Conservation (phyloP, 192 early-diverging fungal species). For the Cladochytrium replicatum region DNA sequence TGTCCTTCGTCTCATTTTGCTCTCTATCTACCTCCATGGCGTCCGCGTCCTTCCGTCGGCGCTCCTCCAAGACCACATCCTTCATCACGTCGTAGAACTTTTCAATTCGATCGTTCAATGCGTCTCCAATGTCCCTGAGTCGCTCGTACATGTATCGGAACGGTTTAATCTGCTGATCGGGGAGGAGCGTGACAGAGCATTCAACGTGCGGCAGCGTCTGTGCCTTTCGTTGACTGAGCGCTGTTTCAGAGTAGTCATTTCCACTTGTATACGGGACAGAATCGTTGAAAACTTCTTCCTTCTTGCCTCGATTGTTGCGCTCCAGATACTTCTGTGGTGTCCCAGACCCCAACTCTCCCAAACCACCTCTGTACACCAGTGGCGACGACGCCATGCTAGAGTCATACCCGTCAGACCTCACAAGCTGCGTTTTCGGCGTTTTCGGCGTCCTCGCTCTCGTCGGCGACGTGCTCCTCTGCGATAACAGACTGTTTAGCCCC, state of each 20-base stretch:
- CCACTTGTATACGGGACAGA: constrained; percentile 33
- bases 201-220: not conserved
- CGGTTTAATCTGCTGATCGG: constrained; percentile 36
- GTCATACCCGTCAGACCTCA: constrained; percentile 3
- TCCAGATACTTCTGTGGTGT: constrained; percentile 27
- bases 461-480: constrained; percentile 3
- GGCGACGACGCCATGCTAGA: constrained; percentile 5
- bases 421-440: constrained; percentile 9
- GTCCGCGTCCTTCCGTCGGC: constrained; percentile 7
- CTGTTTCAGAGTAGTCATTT: not conserved
- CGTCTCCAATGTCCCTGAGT: constrained; percentile 52
- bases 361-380: not conserved
- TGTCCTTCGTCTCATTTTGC: not conserved
- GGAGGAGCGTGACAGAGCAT: constrained; percentile 23
- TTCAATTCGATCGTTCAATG: constrained; percentile 47
- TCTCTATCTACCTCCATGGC: constrained; percentile 2
- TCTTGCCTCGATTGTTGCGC: constrained; percentile 31
- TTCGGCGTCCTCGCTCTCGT: constrained; percentile 7
- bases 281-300: constrained; percentile 45
- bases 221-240: too few species aligned
- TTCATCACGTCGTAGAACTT: constrained; percentile 35
- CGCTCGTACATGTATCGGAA: constrained; percentile 79
- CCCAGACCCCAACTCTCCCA: not conserved
- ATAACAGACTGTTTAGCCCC: constrained; percentile 13
- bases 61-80: constrained; percentile 9